These are phyloP conservation scores for Candida albicans DNA, from an alignment of 1,139 yeast genomes.

Conservation along the genomic window DNA sequence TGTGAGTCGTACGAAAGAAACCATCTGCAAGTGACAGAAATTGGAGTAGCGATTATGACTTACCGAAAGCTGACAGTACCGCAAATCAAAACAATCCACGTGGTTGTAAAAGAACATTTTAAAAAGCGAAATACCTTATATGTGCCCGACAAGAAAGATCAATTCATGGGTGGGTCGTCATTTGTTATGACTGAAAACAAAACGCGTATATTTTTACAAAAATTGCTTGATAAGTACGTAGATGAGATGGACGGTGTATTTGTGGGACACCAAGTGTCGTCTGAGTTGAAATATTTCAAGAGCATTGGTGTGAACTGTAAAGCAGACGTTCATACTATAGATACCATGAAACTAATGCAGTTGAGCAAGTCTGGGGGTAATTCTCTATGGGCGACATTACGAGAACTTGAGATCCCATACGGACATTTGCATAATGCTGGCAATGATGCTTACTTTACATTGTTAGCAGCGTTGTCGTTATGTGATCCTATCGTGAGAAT, in stretches of 20 bases:
- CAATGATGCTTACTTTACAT: conserved; percentile 76
- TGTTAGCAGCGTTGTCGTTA: conserved; percentile 53
- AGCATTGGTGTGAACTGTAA: conserved; percentile 44
- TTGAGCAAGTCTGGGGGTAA: conserved; percentile 45
- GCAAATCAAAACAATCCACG: conserved; percentile 51
- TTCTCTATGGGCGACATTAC: conserved; percentile 52
- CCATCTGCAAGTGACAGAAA: conserved; percentile 55
- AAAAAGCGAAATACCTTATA: conserved; percentile 50
- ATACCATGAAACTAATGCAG: conserved; percentile 54
- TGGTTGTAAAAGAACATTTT: conserved; percentile 54
- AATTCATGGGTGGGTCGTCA: conserved; percentile 60
- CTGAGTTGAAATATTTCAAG: conserved; percentile 59
- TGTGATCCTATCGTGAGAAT: conserved; percentile 48
- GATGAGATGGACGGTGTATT: conserved; percentile 30
- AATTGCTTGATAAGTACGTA: conserved; percentile 45
- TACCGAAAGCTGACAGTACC: conserved; percentile 39
- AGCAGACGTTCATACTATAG: conserved; percentile 34
- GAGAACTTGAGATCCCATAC: conserved; percentile 59
- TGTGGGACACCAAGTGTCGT: conserved; percentile 69
- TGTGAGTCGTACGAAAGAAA: conserved; percentile 65
- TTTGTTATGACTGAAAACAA: conserved; percentile 37
- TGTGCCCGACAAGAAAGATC: conserved; percentile 63
- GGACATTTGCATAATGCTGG: conserved; percentile 77
- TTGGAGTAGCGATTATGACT: conserved; percentile 68
- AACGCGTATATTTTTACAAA: conserved; percentile 40